These are phyloP conservation scores for Phaseolus coccineus DNA, from an alignment of 331 rosid genomes.

Conservation along the genomic window DNA sequence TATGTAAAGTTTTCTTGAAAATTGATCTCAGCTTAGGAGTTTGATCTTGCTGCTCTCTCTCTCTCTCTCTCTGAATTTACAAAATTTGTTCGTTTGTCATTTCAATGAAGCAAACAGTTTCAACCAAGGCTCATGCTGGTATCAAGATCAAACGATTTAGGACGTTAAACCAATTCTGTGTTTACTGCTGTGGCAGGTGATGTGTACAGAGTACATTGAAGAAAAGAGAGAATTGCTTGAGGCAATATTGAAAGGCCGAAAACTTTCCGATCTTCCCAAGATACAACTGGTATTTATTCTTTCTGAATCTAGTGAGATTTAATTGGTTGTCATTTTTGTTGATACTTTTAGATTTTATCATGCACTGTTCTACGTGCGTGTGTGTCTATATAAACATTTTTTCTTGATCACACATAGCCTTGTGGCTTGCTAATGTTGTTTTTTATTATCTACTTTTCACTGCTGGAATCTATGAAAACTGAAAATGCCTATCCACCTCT, in stretches of 20 bases:
- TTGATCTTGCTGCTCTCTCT: neutral
- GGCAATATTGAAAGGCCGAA: slow-evolving; percentile 60
- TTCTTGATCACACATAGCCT: neutral
- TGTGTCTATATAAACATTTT: neutral
- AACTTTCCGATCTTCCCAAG: slow-evolving; percentile 62
- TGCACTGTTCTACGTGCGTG: neutral
- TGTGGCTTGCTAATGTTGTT: neutral
- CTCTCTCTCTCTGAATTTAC: no score
- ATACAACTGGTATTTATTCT: slow-evolving; percentile 58
- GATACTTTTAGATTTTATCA: neutral
- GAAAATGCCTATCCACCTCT: neutral
- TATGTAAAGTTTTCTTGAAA: no score
- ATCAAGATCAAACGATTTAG: neutral
- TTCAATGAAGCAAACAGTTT: no score
- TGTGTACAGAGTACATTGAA: slow-evolving; percentile 61
- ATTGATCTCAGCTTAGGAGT: neutral
- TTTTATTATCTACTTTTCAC: neutral
- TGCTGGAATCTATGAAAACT: neutral
- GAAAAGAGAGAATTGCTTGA: slow-evolving; percentile 69
- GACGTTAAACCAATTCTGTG: neutral
- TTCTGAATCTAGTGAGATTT: neutral
- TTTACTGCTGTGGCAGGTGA: slow-evolving; percentile 53
- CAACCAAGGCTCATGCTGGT: neutral
- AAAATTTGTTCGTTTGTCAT: no score
- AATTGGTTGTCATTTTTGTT: neutral